Conservation (phyloP, 2,329 filamentous ascomycete species). For the Exophiala mesophila region DNA sequence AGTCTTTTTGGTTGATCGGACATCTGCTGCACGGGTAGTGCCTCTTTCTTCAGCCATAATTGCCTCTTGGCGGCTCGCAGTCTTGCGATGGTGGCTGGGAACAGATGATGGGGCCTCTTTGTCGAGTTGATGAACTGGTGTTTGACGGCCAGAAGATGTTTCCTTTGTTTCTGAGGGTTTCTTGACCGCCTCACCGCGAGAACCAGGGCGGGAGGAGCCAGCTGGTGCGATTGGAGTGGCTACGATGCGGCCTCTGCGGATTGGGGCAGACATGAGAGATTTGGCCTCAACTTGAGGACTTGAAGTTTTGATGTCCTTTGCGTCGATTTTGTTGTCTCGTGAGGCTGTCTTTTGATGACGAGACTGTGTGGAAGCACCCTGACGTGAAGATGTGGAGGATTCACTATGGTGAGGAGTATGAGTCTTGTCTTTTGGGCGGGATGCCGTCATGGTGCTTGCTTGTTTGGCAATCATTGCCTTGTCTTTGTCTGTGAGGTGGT, state of each 20-base stretch:
- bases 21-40: not conserved
- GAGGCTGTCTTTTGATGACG: constrained; percentile 8
- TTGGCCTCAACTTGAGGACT: constrained; percentile 10
- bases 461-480: not conserved
- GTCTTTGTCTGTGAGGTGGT: constrained; percentile 7
- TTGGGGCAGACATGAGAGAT: constrained; percentile 24
- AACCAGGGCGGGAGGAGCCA: constrained; percentile 14
- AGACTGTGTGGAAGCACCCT: constrained; percentile 1
- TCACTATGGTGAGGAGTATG: constrained; percentile 5
- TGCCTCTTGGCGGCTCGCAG: not conserved
- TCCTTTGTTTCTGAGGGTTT: constrained; percentile 11
- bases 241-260: constrained; percentile 25
- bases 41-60: not conserved
- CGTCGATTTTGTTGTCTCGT: constrained; percentile 10
- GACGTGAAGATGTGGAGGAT: constrained; percentile 3
- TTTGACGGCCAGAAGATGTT: constrained; percentile 15
- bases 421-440: constrained; percentile 5
- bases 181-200: constrained; percentile 14
- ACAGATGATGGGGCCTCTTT: constrained; percentile 9
- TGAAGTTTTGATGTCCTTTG: constrained; percentile 8
- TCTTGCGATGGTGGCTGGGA: constrained; percentile 9
- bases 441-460: constrained; percentile 4
- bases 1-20: constrained; percentile 1
- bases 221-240: constrained; percentile 22
- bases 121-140: constrained; percentile 8